Evolutionary conservation across 352 stramenopile genomes (phyloP), one percentile per base, ranked within the genome.

Genomic region (Phytophthora fragariaefolia): DNA sequence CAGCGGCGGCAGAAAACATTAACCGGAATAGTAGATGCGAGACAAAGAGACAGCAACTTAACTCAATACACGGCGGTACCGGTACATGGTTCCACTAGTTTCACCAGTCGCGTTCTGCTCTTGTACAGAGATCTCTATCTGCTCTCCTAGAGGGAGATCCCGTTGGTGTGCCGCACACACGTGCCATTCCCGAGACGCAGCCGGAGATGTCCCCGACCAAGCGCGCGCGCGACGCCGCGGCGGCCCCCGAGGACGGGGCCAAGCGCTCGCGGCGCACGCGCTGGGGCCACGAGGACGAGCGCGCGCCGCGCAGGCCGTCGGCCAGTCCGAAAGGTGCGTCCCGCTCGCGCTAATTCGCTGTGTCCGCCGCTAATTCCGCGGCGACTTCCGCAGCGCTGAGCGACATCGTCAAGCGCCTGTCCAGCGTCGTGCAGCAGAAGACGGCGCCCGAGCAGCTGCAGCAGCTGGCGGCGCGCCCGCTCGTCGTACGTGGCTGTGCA

Each of bases 361-460:
- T 48, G 10, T 12, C 36, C 20, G 36, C 48, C 2, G 48, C 60
- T 5, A 71, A 53, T 42, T 65, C 55, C 9, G n/a, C n/a, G n/a
- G n/a, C n/a, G n/a, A n/a, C n/a, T n/a, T n/a, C n/a, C n/a, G 71
- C 69, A 47, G 61, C 76, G 12, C 58, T 91, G 58, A 78, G 66
- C 34, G 85, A 90, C 46, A 83, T 93, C 17, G 85, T 90, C 12
- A 82, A 82, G 78, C 66, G 74, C 9, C 63, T 93, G 17, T 87
- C 83, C 23, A 80, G 63, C 18, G 77, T 93, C 23, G 83, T 93
- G 22, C 79, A 91, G 63, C 71, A 91, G 57, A 87, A 91, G 47
- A 76, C 67, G 17, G 64, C 76, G 43, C 74, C 70, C 2, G 70
- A 81, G 53, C 66, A 85, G 49, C 69, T 80, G 4, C 58, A 77